Conservation (phyloP, 345 rosid genomes). For the Sonneratia alba region DNA sequence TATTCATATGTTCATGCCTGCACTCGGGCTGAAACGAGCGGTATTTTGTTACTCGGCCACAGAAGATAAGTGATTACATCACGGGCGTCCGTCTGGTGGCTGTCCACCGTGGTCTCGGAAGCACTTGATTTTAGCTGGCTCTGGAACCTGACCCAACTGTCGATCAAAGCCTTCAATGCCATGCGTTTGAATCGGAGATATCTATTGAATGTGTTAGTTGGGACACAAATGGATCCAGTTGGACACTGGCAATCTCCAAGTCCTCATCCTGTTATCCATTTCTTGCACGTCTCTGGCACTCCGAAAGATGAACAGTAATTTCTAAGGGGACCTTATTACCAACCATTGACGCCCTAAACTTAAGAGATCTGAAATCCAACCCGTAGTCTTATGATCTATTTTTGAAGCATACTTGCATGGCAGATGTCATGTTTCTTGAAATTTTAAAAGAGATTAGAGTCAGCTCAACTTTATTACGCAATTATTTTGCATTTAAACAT, state of each 20-base stretch:
- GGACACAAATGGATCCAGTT: background rate
- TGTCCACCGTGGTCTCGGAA: background rate
- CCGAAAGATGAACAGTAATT: background rate
- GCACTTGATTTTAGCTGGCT: background rate
- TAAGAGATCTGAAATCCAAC: too few relatives aligned
- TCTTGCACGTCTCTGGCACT: background rate
- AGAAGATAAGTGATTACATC: background rate
- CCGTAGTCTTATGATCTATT: too few relatives aligned
- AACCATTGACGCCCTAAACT: too few relatives aligned
- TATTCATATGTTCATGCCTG: too few relatives aligned
- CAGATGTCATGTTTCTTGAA: too few relatives aligned
- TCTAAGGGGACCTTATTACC: too few relatives aligned
- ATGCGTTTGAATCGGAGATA: background rate
- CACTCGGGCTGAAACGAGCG: too few relatives aligned
- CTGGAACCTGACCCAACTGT: background rate
- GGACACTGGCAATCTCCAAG: background rate
- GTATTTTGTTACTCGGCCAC: too few relatives aligned
- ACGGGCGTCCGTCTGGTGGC: background rate
- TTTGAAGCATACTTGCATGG: too few relatives aligned
- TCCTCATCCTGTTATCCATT: background rate
- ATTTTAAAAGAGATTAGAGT: too few relatives aligned
- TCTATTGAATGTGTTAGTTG: background rate
- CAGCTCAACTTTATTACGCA: too few relatives aligned
- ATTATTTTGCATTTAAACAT: too few relatives aligned
- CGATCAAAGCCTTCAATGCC: background rate